Percentiles rank a stretch among this genome's conserved stretches.
phyloP scores from a whole-genome alignment of 2,329 filamentous ascomycete genomes.

The Trichophyton simii region DNA sequence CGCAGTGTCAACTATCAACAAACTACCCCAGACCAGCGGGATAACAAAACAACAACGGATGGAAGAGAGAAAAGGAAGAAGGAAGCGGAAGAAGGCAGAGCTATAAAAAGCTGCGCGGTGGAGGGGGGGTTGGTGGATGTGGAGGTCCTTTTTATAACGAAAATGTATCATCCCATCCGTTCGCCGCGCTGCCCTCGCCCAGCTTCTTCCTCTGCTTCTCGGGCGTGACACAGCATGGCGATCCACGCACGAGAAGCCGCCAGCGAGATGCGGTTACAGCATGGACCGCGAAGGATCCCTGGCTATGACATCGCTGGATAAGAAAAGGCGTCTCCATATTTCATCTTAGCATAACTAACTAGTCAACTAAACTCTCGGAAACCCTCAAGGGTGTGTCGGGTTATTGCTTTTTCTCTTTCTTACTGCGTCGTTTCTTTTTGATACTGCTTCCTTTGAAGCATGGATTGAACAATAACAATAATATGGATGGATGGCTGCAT shows the following conservation, averaged over 20 bases:
- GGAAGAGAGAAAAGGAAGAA: neutral
- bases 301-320: neutral
- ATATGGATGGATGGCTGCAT: no score
- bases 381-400: neutral
- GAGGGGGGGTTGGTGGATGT: neutral
- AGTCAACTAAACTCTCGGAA: neutral
- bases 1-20: no score
- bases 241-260: conserved; percentile 1
- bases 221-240: conserved; percentile 2
- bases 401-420: neutral
- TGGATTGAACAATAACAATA: neutral
- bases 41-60: neutral
- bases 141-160: neutral
- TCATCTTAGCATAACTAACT: neutral
- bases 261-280: conserved; percentile 1
- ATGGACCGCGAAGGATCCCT: neutral
- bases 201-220: neutral
- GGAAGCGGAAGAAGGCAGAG: neutral
- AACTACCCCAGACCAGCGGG: neutral
- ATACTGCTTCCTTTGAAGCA: neutral
- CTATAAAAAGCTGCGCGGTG: no score
- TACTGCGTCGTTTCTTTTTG: neutral
- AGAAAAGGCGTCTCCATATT: neutral
- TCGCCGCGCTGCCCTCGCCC: neutral
- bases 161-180: neutral